Evolutionary conservation across 2,329 filamentous ascomycete species (phyloP), one percentile per base, ranked within the genome.

Genomic region (Epichloe uncinata): DNA sequence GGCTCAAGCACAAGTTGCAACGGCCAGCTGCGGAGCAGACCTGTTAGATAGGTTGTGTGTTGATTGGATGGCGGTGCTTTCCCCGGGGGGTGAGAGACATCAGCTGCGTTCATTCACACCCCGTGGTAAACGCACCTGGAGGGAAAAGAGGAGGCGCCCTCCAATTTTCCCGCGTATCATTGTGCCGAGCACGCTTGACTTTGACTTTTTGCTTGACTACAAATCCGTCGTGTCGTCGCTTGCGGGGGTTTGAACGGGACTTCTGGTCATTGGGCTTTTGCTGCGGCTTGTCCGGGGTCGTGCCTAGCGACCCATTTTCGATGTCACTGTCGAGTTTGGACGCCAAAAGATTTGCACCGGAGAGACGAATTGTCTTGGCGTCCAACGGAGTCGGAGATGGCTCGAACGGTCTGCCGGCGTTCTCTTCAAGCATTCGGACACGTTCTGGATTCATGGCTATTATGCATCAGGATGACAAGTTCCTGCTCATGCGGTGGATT

Each of bases 1-100:
- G 50, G 50, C 30, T 54, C 45, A 3, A 57, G 16, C 4, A 47
- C 55, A 22, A 58, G 49, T 8, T 37, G 45, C 40, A 59, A 45
- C 11, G 40, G 42, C 38, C 48, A 52, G 18, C 38, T 49, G 11
- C 47, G 50, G 11, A 59, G 48, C 12, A 59, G 49, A 8, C 50
- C 45, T 15, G 48, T 48, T 13, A 58, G 50, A 36, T 54, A 53
- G 3, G 16, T 13, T 2, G 51, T 56, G 33, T 57, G 42, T 2
- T 37, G 16, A 45, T 52, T 53, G 1, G 49, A n/a, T 1, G 38
- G 22, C 3, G 52, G 55, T 18, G 47, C 54, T 56, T 22, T 22
- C 40, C 22, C 7, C 7, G 11, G 6, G 7, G n/a, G 5, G n/a
- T 37, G 5, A 30, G 34, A 43, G 34, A 47, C 18, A 34, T 49